Evolutionary conservation across 352 stramenopile species (phyloP).

Genomic region (Globisporangium canariense): DNA sequence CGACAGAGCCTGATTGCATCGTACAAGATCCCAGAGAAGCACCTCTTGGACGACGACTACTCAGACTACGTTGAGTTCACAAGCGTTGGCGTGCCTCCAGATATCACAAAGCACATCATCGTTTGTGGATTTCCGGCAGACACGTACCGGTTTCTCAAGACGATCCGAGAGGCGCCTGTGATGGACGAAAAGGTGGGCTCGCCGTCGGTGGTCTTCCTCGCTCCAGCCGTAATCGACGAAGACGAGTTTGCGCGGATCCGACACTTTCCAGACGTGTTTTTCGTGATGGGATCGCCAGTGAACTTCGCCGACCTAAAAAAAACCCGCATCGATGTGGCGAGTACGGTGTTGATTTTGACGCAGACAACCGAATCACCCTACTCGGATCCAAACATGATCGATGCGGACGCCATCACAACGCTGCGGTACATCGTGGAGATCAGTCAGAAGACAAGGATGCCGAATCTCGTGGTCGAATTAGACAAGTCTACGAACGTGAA

Average conservation of each 20-base stretch:
- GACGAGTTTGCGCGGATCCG: conserved; percentile 51
- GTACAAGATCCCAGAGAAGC: conserved; percentile 38
- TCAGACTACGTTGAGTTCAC: conserved; percentile 57
- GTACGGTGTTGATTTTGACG: conserved; percentile 65
- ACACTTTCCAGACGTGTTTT: conserved; percentile 59
- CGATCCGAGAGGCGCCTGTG: conserved; percentile 53
- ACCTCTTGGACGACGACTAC: conserved; percentile 18
- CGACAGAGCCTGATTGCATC: conserved; percentile 51
- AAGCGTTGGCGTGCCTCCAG: conserved; percentile 30
- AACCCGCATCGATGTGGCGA: conserved; percentile 54
- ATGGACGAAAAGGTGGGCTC: conserved; percentile 36
- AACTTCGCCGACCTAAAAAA: conserved; percentile 72
- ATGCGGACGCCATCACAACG: conserved; percentile 78
- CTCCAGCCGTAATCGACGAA: conserved; percentile 43
- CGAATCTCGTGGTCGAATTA: conserved; percentile 72
- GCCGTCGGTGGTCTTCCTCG: conserved; percentile 55
- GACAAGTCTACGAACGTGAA: conserved; percentile 77
- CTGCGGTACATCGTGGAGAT: conserved; percentile 83
- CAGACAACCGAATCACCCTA: conserved; percentile 45
- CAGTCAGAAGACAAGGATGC: conserved; percentile 56
- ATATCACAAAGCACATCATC: conserved; percentile 55
- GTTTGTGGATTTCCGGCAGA: conserved; percentile 66
- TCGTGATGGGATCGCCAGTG: conserved; percentile 65
- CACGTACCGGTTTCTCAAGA: conserved; percentile 69
- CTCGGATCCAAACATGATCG: conserved; percentile 78